phyloP scores from a whole-genome alignment of 352 stramenopile genomes.

The Phytopythium montanum region DNA sequence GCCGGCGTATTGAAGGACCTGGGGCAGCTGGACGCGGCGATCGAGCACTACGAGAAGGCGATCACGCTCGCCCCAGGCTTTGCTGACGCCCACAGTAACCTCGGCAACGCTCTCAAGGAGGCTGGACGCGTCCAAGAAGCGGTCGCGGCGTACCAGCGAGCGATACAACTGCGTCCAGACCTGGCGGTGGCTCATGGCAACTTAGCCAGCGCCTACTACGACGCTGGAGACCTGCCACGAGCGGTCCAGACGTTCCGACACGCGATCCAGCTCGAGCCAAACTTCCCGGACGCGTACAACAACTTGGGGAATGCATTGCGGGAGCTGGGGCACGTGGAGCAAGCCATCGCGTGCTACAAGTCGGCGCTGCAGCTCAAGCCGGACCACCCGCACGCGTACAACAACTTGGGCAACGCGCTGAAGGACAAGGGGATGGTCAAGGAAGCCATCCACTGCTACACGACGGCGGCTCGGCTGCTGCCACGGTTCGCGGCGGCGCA shows the following conservation, averaged over 20 bases:
- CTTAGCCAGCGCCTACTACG: conserved; percentile 89
- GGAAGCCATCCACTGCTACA: conserved; percentile 93
- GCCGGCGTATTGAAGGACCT: conserved; percentile 90
- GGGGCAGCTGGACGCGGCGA: conserved; percentile 70
- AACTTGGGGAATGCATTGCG: conserved; percentile 92
- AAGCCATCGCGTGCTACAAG: conserved; percentile 85
- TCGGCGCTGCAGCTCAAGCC: conserved; percentile 88
- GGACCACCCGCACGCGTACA: conserved; percentile 93
- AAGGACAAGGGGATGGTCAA: conserved; percentile 92
- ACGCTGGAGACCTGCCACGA: conserved; percentile 76
- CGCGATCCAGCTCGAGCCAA: conserved; percentile 90
- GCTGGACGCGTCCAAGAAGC: conserved; percentile 61
- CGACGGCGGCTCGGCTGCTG: conserved; percentile 87
- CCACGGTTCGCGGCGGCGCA: conserved; percentile 92
- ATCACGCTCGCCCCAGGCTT: conserved; percentile 82
- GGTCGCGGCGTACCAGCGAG: conserved; percentile 82
- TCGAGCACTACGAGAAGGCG: conserved; percentile 85
- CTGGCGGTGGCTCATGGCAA: conserved; percentile 93
- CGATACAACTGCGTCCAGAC: conserved; percentile 80
- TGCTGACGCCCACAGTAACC: conserved; percentile 83
- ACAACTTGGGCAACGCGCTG: conserved; percentile 92
- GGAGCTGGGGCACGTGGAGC: conserved; percentile 78
- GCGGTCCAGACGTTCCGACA: conserved; percentile 88
- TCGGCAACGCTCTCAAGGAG: conserved; percentile 86
- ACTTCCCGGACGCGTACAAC: conserved; percentile 93